Percentiles rank a stretch among this genome's conserved stretches.
Evolutionary conservation across 352 stramenopile species (phyloP).

Genomic region (Phytophthora podocarpi): DNA sequence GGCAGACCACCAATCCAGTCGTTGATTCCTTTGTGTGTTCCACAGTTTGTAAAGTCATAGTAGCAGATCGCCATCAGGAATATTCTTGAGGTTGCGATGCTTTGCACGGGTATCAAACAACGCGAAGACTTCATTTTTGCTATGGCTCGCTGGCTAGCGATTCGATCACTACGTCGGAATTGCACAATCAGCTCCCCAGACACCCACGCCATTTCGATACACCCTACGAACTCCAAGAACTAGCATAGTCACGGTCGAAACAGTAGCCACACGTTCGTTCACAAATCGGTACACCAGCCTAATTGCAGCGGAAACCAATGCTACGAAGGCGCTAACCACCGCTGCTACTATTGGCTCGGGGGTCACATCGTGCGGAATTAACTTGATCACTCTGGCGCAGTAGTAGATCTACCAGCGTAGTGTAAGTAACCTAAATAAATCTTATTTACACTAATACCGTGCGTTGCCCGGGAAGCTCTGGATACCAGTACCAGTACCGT

Average conservation of each 20-base stretch:
- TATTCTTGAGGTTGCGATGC: constrained; percentile 61
- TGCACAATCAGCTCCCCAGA: constrained; percentile 57
- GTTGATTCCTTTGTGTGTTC: constrained; percentile 74
- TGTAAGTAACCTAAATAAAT: too few species aligned
- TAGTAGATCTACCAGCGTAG: too few species aligned
- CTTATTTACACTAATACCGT: too few species aligned
- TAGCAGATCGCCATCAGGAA: constrained; percentile 82
- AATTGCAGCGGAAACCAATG: constrained; percentile 13
- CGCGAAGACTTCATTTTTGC: constrained; percentile 56
- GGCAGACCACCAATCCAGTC: constrained; percentile 75
- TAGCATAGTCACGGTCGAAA: constrained; percentile 24
- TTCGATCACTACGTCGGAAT: constrained; percentile 27
- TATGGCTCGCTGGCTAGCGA: constrained; percentile 48
- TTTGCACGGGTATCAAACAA: constrained; percentile 84
- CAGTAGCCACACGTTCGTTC: constrained; percentile 1
- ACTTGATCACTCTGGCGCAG: constrained; percentile 36
- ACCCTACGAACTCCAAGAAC: constrained; percentile 52
- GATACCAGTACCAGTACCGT: too few species aligned
- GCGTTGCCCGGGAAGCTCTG: too few species aligned
- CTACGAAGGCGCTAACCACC: neutral
- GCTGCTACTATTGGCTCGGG: constrained; percentile 34
- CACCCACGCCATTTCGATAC: constrained; percentile 67
- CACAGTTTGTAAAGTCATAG: constrained; percentile 90
- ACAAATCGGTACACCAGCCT: constrained; percentile 21
- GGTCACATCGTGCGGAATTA: constrained; percentile 51